Base-by-base conservation (phyloP, 1,284 basidiomycete genomes). In the Heterobasidion irregulare region DNA sequence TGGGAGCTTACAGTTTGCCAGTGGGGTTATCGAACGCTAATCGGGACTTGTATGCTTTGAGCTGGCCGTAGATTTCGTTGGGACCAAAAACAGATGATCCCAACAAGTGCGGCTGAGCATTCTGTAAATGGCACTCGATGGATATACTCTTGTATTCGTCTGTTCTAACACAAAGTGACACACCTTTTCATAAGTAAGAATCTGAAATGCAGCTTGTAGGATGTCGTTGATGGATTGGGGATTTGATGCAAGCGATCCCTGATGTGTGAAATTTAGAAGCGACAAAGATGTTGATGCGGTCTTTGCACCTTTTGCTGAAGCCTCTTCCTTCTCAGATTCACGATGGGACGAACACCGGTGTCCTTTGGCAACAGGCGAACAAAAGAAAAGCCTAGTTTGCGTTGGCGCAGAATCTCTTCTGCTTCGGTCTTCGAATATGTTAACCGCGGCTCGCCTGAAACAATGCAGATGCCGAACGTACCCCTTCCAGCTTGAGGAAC, bases 311-410 rank as follows among this genome's bases (percentile, higher is more conserved):
- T 64, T 53, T 66, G 64, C 12, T 68, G 64, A 4, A 65, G 57
- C 45, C 78, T 77, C 59, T 84, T 84, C 35, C 88, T 78, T 12
- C 87, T 82, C 38, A 99, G 73, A 66, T 99, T 99, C 38, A 98
- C 91, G 57, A 99, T 97, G 0, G 95, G 95, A 35, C 97, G 79
- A 4, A 98, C 92, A 0, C 96, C 95, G 3, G 82, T 91, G 55
- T 95, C 94, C 69, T 99, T 99, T 0, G 96, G 97, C 32, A 98
- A 73, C 1, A 99, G 75, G 2, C 97, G 82, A 7, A 98, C 86
- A 58, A 89, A 90, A 0, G 93, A 92, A 65, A 87, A 92, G 0
- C 91, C 91, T 1, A 95, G 75, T 59, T 72, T 83, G 3, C 89
- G 79, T 59, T 85, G 82, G 33, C 80, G 76, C 12, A 89, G 68